A percentile compares a stretch with the other conserved stretches of the same genome.
Conservation (phyloP, 306 rosid species). For the Rubus parviflorus region DNA sequence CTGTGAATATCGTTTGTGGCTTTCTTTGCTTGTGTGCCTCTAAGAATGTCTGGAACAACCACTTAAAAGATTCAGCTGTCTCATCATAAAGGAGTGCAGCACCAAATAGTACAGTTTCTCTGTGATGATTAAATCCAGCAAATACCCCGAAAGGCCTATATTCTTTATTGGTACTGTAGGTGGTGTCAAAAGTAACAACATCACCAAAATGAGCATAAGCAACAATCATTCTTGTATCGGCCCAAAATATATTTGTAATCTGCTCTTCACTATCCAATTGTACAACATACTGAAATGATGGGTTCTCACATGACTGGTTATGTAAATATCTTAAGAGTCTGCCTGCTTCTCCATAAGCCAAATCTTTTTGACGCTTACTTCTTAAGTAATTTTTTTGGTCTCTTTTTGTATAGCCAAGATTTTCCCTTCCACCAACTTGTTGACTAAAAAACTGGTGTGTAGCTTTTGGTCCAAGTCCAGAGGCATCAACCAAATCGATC, state of each 20-base stretch:
- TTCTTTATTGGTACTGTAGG: too few species aligned
- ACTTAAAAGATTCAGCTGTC: too few species aligned
- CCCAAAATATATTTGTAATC: background rate
- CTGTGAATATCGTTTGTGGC: background rate
- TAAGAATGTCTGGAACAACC: too few species aligned
- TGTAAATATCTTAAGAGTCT: background rate
- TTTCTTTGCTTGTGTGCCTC: too few species aligned
- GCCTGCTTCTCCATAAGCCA: background rate
- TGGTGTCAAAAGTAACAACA: too few species aligned
- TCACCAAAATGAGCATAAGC: too few species aligned
- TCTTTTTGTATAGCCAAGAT: background rate
- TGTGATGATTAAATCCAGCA: too few species aligned
- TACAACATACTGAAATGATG: background rate
- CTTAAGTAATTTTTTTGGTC: background rate
- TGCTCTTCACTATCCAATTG: too few species aligned
- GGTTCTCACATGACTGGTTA: background rate
- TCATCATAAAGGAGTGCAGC: background rate
- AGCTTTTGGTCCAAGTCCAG: background rate
- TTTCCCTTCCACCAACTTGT: background rate
- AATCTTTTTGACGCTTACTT: background rate
- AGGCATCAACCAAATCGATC: background rate
- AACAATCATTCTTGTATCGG: conserved; percentile 2
- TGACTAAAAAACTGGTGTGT: background rate
- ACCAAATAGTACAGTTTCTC: background rate
- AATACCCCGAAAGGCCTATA: too few species aligned